Percentiles rank a stretch among this genome's conserved stretches.
These are phyloP conservation scores for Schizonepeta tenuifolia DNA, from an alignment of 257 asterid species.

Conservation along the genomic window DNA sequence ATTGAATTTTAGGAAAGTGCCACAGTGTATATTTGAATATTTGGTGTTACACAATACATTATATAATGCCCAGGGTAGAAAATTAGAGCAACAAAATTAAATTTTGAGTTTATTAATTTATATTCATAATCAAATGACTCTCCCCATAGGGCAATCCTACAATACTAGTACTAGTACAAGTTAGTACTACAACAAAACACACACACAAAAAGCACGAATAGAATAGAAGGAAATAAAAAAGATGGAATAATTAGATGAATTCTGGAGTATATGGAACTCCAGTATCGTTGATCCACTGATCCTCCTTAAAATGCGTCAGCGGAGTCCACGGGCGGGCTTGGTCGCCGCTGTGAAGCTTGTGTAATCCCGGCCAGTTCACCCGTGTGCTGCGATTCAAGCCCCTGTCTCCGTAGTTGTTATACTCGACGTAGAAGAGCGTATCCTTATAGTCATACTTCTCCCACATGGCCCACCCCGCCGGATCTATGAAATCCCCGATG, in stretches of 20 bases:
- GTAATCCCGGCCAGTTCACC: conserved; percentile 71
- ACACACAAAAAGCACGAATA: too few relatives aligned
- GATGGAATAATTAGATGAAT: conserved; percentile 24
- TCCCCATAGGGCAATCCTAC: too few relatives aligned
- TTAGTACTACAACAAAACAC: too few relatives aligned
- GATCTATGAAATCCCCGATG: conserved; percentile 55
- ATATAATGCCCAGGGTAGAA: too few relatives aligned
- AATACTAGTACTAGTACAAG: too few relatives aligned
- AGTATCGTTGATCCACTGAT: conserved; percentile 50
- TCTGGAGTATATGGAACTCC: conserved; percentile 58
- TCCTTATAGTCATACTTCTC: conserved; percentile 40
- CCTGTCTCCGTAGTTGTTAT: conserved; percentile 64
- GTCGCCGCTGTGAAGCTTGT: conserved; percentile 35
- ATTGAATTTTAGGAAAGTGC: too few relatives aligned
- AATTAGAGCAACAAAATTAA: too few relatives aligned
- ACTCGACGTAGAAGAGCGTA: conserved; percentile 68
- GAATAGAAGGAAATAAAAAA: too few relatives aligned
- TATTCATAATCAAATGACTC: too few relatives aligned
- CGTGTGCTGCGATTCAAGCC: conserved; percentile 30
- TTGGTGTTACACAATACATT: too few relatives aligned
- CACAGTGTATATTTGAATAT: too few relatives aligned
- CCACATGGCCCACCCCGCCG: conserved; percentile 82
- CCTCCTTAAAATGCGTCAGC: conserved; percentile 40
- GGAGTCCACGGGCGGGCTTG: conserved; percentile 6
- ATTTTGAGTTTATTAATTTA: too few relatives aligned